Evolutionary conservation across 192 early-diverging fungal species (phyloP), one percentile per base, ranked within the genome.

Genomic region (Coemansia sp.): DNA sequence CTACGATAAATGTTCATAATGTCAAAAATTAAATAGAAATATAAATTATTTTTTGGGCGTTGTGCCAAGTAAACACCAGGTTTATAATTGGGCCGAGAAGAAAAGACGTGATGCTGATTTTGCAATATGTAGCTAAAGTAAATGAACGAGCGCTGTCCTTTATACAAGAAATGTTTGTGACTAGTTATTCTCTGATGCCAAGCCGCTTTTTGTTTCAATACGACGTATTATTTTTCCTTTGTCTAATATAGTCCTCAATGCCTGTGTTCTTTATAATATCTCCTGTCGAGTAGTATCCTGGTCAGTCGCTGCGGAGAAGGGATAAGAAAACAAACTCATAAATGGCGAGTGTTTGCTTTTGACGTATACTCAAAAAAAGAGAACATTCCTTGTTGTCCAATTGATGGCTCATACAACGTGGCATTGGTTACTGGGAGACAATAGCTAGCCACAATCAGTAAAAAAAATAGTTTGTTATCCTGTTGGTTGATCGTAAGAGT

Each of bases 41-140:
- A 36, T 36, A 36, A 12, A 39, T 40, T 40, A 40, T 9, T 31
- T 27, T 34, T 33, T 34, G 4, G 57, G 7, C 24, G 29, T 36
- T 7, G 57, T 60, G 31, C 57, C 33, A 60, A 60, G 57, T 36
- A 60, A 60, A 60, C 57, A 3, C 57, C 57, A 60, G 57, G 57
- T 60, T 60, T 8, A 60, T 16, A 60, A 29, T 34, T 60, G 29
- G 57, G 18, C 18, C 24, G 18, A 5, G 0, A 31, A 60, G 18
- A 33, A 60, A 22, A 11, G 12, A 44, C 16, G 43, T 44, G 43
- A 5, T 44, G 43, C 43, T 44, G 16, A 0, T 44, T 44, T 44
- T 44, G 16, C 12, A 16, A 16, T 12, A 38, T 44, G 43, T 12
- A 44, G 43, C 16, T 44, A 1, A 44, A 44, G 43, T 44, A 15